Evolutionary conservation across 1,139 yeast genomes (phyloP), one percentile per base, ranked within the genome.

Genomic region (Pichia sp.): DNA sequence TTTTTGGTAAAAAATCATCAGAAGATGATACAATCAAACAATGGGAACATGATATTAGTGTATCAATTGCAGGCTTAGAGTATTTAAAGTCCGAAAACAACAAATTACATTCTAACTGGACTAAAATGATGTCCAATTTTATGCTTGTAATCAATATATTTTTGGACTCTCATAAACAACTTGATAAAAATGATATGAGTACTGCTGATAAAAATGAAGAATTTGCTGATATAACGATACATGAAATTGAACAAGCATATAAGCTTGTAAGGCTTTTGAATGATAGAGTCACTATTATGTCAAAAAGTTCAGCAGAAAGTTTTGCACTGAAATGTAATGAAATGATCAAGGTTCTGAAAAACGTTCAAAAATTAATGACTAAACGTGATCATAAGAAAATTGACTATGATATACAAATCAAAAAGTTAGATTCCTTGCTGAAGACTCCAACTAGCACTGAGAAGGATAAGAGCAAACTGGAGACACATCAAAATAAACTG

Each of bases 351-450:
- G 60, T 66, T 38, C 52, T 74, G 41, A 63, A 65, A 22, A 62
- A 60, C 7, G 53, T 66, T 2, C 53, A 67, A 44, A 69, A 68
- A 48, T 52, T 73, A 31, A 60, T 74, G 26, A 66, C 66, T 24
- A 70, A 71, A 49, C 58, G 80, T 41, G 61, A 64, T 42, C 67
- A 66, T 44, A 64, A 68, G 53, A 67, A 72, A 50, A 59, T 60
- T 17, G 69, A 69, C 39, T 65, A 61, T 41, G 71, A 67, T 41
- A 67, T 64, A 47, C 53, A 62, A 28, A 61, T 62, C 32, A 59
- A 60, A 39, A 60, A 64, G 36, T 59, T 70, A 9, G 69, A 69
- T 22, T 69, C 71, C 45, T 41, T 68, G 14, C 56, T 64, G 48
- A 61, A 62, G 36, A 66, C 63, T 47, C 52, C 61, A 4, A 50